phyloP scores from a whole-genome alignment of 2,329 filamentous ascomycete species.

The Aaosphaeria arxii region DNA sequence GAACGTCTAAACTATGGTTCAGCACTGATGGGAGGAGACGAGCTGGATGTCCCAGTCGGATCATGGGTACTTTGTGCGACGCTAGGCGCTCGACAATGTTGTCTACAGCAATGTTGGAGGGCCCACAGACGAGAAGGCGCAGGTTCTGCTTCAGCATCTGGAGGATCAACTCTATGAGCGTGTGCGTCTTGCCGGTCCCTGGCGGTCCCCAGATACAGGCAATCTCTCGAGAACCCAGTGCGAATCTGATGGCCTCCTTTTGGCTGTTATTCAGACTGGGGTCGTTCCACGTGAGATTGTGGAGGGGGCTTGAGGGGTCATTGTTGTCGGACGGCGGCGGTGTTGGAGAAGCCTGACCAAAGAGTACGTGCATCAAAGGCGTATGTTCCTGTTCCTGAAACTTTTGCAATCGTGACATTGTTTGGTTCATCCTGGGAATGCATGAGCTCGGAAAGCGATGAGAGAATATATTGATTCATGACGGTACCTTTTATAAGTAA shows the following conservation, averaged over 20 bases:
- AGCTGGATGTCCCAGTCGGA: conserved; percentile 89
- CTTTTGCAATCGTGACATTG: conserved; percentile 59
- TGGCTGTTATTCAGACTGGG: conserved; percentile 60
- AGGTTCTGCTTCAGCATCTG: conserved; percentile 74
- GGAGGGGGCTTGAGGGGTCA: conserved; percentile 36
- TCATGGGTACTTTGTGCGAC: conserved; percentile 78
- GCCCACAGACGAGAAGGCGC: conserved; percentile 87
- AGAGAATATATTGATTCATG: conserved; percentile 6
- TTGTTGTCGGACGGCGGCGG: conserved; percentile 46
- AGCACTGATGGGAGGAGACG: conserved; percentile 84
- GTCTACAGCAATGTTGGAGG: conserved; percentile 95
- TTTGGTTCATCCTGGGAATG: conserved; percentile 56
- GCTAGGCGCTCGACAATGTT: conserved; percentile 94
- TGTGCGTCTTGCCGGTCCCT: conserved; percentile 96
- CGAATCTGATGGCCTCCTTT: conserved; percentile 70
- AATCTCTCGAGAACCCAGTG: conserved; percentile 75
- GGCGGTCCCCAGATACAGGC: conserved; percentile 93
- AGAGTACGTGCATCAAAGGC: conserved; percentile 58
- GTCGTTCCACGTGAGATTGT: conserved; percentile 53
- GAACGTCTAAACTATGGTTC: conserved; percentile 83
- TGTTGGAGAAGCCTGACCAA: conserved; percentile 56
- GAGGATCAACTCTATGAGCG: conserved; percentile 90
- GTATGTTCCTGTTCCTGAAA: conserved; percentile 55
- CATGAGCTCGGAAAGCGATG: conserved; percentile 5
- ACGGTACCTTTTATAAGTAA: conserved; percentile 60